A percentile compares a stretch with the other conserved stretches of the same genome.
Evolutionary conservation across 306 rosid genomes (phyloP).

Genomic region (Mimosa bimucronata): DNA sequence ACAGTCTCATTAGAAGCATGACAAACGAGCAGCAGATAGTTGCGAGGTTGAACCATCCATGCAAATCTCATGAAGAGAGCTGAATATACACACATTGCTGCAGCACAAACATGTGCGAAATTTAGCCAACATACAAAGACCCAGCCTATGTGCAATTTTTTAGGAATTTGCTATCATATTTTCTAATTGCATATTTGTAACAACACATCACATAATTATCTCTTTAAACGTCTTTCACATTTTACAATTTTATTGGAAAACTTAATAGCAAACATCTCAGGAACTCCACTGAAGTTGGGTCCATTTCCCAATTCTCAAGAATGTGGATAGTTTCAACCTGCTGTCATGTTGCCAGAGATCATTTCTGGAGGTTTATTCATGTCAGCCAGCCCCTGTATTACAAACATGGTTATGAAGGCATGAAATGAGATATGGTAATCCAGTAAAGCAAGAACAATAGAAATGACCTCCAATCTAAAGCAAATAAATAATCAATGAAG

Average conservation of each 20-base stretch:
- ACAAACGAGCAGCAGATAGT: slow-evolving; percentile 65
- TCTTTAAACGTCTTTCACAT: neutral
- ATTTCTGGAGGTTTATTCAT: slow-evolving; percentile 89
- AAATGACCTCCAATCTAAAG: neutral
- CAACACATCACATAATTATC: neutral
- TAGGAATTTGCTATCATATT: neutral
- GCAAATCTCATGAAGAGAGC: slow-evolving; percentile 78
- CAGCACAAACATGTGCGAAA: slow-evolving; percentile 29
- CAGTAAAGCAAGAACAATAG: neutral
- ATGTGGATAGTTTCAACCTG: slow-evolving; percentile 51
- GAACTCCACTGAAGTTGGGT: neutral
- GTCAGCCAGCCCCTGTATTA: slow-evolving; percentile 80
- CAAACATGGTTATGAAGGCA: slow-evolving; percentile 8
- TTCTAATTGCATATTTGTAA: neutral
- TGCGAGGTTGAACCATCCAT: slow-evolving; percentile 83
- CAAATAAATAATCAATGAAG: slow-evolving; percentile 14
- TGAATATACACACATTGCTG: slow-evolving; percentile 81
- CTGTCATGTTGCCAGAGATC: slow-evolving; percentile 97
- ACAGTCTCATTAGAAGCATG: slow-evolving; percentile 75
- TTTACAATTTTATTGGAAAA: neutral
- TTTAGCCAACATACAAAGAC: slow-evolving; percentile 13
- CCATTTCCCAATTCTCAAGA: neutral
- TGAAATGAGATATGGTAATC: neutral
- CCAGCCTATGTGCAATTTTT: neutral
- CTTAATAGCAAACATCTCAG: neutral